phyloP scores from a whole-genome alignment of 768 basidiomycete species.

The Lanmaoa pseudosensibilis region DNA sequence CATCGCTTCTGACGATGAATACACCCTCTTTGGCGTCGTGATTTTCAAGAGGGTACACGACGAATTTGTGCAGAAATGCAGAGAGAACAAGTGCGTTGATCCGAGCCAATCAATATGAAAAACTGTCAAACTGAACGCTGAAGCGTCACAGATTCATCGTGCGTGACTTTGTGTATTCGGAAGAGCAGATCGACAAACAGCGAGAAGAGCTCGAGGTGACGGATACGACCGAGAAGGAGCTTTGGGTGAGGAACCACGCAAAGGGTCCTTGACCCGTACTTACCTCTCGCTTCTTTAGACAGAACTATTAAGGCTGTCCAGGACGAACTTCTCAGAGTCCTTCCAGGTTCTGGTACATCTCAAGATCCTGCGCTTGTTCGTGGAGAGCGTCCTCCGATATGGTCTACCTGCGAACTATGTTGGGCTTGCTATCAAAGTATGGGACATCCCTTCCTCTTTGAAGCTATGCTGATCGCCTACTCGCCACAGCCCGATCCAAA shows the following conservation, averaged over 20 bases:
- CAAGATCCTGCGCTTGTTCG: conserved; percentile 87
- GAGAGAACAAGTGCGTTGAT: conserved; percentile 83
- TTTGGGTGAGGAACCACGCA: conserved; percentile 70
- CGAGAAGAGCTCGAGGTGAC: conserved; percentile 77
- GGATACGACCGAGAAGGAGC: conserved; percentile 87
- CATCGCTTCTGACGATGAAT: conserved; percentile 87
- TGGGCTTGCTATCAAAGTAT: conserved; percentile 78
- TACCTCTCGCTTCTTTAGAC: conserved; percentile 50
- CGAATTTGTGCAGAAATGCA: conserved; percentile 88
- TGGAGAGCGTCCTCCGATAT: conserved; percentile 94
- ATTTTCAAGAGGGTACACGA: conserved; percentile 91
- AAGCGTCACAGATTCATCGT: conserved; percentile 71
- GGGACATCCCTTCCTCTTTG: conserved; percentile 7
- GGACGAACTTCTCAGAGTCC: conserved; percentile 96
- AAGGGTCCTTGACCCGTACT: not conserved
- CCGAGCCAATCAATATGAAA: not conserved
- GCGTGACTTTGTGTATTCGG: conserved; percentile 91
- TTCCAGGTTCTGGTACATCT: conserved; percentile 93
- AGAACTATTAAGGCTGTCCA: conserved; percentile 83
- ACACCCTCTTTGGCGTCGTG: conserved; percentile 78
- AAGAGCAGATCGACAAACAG: conserved; percentile 77
- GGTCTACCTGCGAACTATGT: conserved; percentile 91
- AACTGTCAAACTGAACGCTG: conserved; percentile 5
- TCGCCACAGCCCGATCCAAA: conserved; percentile 78
- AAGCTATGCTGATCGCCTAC: not conserved